phyloP scores from a whole-genome alignment of 1,139 yeast genomes.

The Taphrina populina region DNA sequence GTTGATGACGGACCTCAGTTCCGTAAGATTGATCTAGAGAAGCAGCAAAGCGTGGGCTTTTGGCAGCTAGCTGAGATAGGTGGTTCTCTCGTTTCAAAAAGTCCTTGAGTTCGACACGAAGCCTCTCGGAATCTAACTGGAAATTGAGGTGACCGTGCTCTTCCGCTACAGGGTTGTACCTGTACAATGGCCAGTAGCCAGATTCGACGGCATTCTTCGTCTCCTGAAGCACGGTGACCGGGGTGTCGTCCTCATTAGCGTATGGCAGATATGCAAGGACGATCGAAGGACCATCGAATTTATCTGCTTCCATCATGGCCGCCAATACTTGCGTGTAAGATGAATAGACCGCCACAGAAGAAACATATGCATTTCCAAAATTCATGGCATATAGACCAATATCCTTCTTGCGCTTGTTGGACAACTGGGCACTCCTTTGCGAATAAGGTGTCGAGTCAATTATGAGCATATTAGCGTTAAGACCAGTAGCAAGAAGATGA shows the following conservation, averaged over 20 bases:
- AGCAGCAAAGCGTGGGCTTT: conserved; percentile 74
- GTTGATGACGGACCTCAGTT: conserved; percentile 59
- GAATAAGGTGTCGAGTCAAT: conserved; percentile 88
- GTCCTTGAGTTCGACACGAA: conserved; percentile 70
- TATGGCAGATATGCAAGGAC: conserved; percentile 89
- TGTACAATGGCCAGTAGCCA: conserved; percentile 94
- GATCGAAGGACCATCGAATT: conserved; percentile 84
- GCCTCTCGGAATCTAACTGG: conserved; percentile 78
- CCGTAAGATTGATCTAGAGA: conserved; percentile 65
- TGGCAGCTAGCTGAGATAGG: conserved; percentile 68
- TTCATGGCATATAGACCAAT: conserved; percentile 95
- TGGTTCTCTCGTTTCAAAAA: conserved; percentile 89
- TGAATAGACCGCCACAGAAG: conserved; percentile 89
- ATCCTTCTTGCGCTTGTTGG: conserved; percentile 69
- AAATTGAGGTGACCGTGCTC: conserved; percentile 54
- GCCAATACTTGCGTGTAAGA: conserved; percentile 91
- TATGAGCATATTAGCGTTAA: conserved; percentile 78
- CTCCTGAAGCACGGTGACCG: conserved; percentile 74
- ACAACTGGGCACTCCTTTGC: conserved; percentile 43
- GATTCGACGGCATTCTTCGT: conserved; percentile 87
- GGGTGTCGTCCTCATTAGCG: conserved; percentile 61
- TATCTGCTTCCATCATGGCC: conserved; percentile 83
- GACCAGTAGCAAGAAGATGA: conserved; percentile 70
- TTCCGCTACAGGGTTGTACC: conserved; percentile 65
- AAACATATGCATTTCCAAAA: conserved; percentile 85